Conservation (phyloP, 2,329 filamentous ascomycete species). For the Diaporthe nobilis region DNA sequence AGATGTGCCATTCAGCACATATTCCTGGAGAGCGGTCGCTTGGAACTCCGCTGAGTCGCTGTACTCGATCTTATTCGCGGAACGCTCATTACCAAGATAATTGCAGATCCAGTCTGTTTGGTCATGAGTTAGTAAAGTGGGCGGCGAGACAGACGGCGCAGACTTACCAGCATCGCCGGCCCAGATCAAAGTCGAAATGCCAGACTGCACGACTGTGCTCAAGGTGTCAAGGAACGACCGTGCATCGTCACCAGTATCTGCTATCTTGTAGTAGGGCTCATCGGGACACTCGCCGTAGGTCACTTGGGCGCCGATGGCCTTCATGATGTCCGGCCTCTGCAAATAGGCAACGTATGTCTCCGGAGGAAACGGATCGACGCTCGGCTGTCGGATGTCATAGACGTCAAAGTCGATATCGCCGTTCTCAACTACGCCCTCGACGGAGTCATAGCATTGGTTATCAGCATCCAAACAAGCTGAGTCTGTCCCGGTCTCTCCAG, state of each 20-base stretch:
- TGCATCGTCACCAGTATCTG: conserved; percentile 29
- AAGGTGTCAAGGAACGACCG: conserved; percentile 28
- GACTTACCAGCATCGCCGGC: conserved; percentile 37
- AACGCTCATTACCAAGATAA: conserved; percentile 23
- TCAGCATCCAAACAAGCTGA: conserved; percentile 52
- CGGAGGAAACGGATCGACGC: conserved; percentile 47
- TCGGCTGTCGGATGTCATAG: conserved; percentile 48
- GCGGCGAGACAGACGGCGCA: not conserved
- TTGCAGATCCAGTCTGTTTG: conserved; percentile 38
- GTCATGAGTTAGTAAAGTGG: not conserved
- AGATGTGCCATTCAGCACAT: conserved; percentile 27
- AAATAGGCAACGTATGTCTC: conserved; percentile 46
- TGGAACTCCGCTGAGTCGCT: conserved; percentile 17
- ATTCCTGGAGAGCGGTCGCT: conserved; percentile 23
- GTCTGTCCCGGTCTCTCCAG: conserved; percentile 47
- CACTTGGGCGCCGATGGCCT: conserved; percentile 45
- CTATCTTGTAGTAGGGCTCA: conserved; percentile 37
- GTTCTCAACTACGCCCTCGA: conserved; percentile 49
- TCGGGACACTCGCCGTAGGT: conserved; percentile 42
- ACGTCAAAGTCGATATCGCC: conserved; percentile 45
- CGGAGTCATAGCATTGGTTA: conserved; percentile 52
- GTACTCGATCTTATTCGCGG: conserved; percentile 20
- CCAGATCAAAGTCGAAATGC: conserved; percentile 36
- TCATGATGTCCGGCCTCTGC: conserved; percentile 44
- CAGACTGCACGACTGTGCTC: conserved; percentile 31